Evolutionary conservation across 2,329 filamentous ascomycete species (phyloP).

Genomic region (Alternaria atra): DNA sequence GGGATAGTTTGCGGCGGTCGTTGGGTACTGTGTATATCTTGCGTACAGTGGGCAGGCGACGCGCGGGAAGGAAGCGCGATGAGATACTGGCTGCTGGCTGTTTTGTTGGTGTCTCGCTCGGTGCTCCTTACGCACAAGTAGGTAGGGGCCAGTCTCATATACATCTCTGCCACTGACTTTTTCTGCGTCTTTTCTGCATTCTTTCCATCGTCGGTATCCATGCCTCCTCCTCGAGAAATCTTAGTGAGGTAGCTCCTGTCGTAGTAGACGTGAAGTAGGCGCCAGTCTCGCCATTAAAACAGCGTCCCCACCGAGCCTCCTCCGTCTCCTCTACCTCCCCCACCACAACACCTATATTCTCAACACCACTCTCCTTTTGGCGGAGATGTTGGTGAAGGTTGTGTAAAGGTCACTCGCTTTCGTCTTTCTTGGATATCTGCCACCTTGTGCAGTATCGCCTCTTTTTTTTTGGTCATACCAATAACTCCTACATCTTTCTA

Average conservation of each 20-base stretch:
- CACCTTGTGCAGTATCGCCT: conserved; percentile 27
- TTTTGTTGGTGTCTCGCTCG: conserved; percentile 5
- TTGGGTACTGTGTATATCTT: background rate
- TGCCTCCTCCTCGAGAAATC: conserved; percentile 7
- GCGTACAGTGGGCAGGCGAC: background rate
- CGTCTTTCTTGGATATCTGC: conserved; percentile 31
- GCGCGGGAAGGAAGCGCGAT: background rate
- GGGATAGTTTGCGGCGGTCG: background rate
- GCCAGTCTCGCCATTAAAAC: conserved; percentile 15
- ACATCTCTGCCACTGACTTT: conserved; percentile 21
- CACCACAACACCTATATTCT: conserved; percentile 22
- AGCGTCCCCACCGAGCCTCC: conserved; percentile 9
- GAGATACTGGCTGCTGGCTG: background rate
- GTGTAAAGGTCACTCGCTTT: conserved; percentile 25
- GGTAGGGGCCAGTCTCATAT: conserved; percentile 21
- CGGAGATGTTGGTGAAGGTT: conserved; percentile 20
- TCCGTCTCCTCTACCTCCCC: conserved; percentile 14
- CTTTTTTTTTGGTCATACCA: conserved; percentile 29
- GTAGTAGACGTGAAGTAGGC: conserved; percentile 16
- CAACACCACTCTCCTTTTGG: conserved; percentile 29
- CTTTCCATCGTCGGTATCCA: conserved; percentile 3
- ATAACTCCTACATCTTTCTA: conserved; percentile 29
- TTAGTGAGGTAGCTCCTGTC: conserved; percentile 13
- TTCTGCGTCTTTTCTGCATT: conserved; percentile 18
- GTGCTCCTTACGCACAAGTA: conserved; percentile 6